Base-by-base conservation (phyloP, 495 filamentous ascomycete species). In the Penicillium ochrochloron region DNA sequence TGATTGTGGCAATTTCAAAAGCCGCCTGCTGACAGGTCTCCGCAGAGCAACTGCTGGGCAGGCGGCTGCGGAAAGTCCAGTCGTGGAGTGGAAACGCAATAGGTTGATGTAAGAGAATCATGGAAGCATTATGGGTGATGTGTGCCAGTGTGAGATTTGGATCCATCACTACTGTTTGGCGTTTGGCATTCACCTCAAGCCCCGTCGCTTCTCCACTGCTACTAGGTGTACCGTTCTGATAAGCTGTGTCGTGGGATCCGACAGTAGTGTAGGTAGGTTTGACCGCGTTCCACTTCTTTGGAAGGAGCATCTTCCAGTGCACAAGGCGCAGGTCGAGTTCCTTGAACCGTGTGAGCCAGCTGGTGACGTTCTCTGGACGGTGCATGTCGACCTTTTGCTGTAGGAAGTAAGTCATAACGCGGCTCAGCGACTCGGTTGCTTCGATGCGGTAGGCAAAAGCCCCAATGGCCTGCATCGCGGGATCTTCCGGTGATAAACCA, bases 281-380 rank as follows among this genome's bases (percentile, higher is more conserved):
- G 17, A 23, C 57, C 2, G 57, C 76, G 37, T 71, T 65, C 76
- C 75, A 79, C 59, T 75, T 66, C 60, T 74, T 74, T 55, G 76
- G 75, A 9, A 79, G 70, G 31, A 77, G 73, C 68, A 79, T 74
- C 48, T 78, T 79, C 75, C 75, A 79, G 37, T 73, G 70, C 1
- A 76, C 73, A 21, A 79, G 62, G 27, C 76, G 68, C 15, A 79
- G 48, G 66, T 79, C 76, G 11, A 77, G 61, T 60, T 79, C 76
- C 61, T 77, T 77, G 57, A 79, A 79, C 7, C 76, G 62, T 37
- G 72, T 75, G 10, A 79, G 64, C 76, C 76, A 79, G 58, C 62
- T 72, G 33, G 66, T 64, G 35, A 77, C 65, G 34, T 75, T 68
- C 15, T 72, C 63, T 23, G 63, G 52, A 57, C 75, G 62, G 23